Percentiles rank a stretch among this genome's conserved stretches.
Evolutionary conservation across 2,329 filamentous ascomycete genomes (phyloP).

Genomic region (Purpureocillium lavendulum): DNA sequence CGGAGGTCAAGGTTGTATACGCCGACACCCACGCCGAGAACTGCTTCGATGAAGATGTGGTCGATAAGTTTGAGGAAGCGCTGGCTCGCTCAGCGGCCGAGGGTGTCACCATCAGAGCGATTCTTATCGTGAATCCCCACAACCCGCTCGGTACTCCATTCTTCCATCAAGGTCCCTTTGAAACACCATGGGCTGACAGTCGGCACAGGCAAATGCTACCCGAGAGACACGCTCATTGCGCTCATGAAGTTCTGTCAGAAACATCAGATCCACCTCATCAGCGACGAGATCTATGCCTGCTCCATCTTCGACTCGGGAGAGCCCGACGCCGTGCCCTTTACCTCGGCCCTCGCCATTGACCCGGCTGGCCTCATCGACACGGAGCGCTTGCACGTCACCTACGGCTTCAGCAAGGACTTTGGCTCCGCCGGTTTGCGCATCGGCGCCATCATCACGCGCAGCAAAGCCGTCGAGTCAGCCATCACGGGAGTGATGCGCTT

Average conservation of each 20-base stretch:
- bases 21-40: conserved; percentile 32
- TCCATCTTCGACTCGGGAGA: conserved; percentile 34
- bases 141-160: conserved; percentile 35
- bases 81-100: conserved; percentile 21
- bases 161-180: too few relatives aligned
- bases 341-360: conserved; percentile 39
- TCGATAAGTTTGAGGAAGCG: conserved; percentile 36
- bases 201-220: conserved; percentile 30
- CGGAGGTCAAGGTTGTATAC: conserved; percentile 34
- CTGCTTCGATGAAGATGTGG: conserved; percentile 32
- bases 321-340: conserved; percentile 27
- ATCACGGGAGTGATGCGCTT: conserved; percentile 34
- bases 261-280: conserved; percentile 43
- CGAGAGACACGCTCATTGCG: conserved; percentile 28
- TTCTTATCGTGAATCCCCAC: conserved; percentile 45
- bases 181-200: background rate
- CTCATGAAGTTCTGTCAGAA: conserved; percentile 41
- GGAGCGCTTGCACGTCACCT: conserved; percentile 39
- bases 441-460: conserved; percentile 36
- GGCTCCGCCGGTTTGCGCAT: conserved; percentile 42
- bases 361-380: conserved; percentile 33
- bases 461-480: conserved; percentile 20
- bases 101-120: conserved; percentile 31
- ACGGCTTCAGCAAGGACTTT: conserved; percentile 41
- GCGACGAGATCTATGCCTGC: conserved; percentile 50